Evolutionary conservation across 1,139 yeast species (phyloP).

Genomic region (Zygosaccharomyces pseudobailii): DNA sequence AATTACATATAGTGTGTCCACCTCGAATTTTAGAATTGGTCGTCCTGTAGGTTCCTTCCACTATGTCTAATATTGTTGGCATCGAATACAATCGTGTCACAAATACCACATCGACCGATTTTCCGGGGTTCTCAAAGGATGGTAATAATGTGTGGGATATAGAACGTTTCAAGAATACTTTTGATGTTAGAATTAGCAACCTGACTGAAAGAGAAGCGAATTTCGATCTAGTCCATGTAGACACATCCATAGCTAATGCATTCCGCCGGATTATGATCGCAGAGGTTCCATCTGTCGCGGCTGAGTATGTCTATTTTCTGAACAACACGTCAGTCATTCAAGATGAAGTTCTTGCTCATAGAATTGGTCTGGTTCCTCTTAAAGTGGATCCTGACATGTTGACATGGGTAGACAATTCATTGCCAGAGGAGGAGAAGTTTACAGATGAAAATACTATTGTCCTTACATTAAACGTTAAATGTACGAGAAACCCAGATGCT

Average conservation of each 20-base stretch:
- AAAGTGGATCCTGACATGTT: constrained; percentile 87
- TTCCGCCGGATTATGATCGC: constrained; percentile 95
- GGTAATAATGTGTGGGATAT: constrained; percentile 79
- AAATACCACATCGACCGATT: constrained; percentile 79
- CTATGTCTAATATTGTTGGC: constrained; percentile 61
- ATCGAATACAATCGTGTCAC: constrained; percentile 90
- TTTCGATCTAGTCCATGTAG: constrained; percentile 81
- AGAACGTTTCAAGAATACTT: constrained; percentile 66
- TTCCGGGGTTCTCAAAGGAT: constrained; percentile 72
- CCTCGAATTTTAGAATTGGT: not conserved
- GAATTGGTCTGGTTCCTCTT: constrained; percentile 88
- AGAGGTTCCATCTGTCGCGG: constrained; percentile 94
- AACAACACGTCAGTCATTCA: constrained; percentile 95
- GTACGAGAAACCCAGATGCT: constrained; percentile 83
- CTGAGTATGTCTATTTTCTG: constrained; percentile 83
- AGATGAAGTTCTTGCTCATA: constrained; percentile 93
- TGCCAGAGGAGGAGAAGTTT: constrained; percentile 63
- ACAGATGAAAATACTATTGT: constrained; percentile 89
- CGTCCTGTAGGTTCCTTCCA: not conserved
- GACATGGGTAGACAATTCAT: constrained; percentile 65
- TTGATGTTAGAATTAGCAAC: constrained; percentile 65
- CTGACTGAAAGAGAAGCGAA: constrained; percentile 69
- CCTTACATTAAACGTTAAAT: constrained; percentile 70
- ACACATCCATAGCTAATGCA: constrained; percentile 92
- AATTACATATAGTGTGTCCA: not conserved